Evolutionary conservation across 2,329 filamentous ascomycete species (phyloP).

Genomic region (Triangularia setosa): DNA sequence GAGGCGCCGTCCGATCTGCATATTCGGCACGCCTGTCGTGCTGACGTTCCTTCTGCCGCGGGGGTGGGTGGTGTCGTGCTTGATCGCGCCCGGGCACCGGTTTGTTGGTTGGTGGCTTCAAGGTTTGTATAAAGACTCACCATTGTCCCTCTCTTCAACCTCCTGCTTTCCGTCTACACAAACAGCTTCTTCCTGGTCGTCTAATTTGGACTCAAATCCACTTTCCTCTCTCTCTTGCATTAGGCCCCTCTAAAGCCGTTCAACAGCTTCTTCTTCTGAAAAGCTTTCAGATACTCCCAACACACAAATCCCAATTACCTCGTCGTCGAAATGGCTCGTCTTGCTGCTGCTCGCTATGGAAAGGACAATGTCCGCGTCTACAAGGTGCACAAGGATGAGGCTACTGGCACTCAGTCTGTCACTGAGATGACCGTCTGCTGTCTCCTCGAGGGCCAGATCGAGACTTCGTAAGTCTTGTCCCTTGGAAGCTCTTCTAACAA

Average conservation of each 20-base stretch:
- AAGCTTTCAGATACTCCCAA: not conserved
- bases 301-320: not conserved
- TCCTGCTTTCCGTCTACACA: not conserved
- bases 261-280: not conserved
- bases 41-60: not conserved
- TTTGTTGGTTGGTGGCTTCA: not conserved
- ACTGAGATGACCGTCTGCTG: constrained; percentile 94
- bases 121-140: not conserved
- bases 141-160: not conserved
- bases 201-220: not conserved
- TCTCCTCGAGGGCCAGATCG: constrained; percentile 88
- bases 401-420: constrained; percentile 76
- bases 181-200: constrained; percentile 4
- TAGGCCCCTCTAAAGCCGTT: constrained; percentile 1
- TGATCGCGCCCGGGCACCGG: not conserved
- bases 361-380: constrained; percentile 98
- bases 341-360: constrained; percentile 70
- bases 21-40: not conserved
- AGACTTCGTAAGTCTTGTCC: constrained; percentile 60
- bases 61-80: not conserved
- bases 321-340: constrained; percentile 45
- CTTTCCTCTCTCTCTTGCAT: not conserved
- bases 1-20: constrained; percentile 19
- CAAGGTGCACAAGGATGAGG: constrained; percentile 81
- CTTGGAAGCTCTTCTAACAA: not conserved